Conservation (phyloP, 2,329 filamentous ascomycete species). For the Seiridium unicorne region DNA sequence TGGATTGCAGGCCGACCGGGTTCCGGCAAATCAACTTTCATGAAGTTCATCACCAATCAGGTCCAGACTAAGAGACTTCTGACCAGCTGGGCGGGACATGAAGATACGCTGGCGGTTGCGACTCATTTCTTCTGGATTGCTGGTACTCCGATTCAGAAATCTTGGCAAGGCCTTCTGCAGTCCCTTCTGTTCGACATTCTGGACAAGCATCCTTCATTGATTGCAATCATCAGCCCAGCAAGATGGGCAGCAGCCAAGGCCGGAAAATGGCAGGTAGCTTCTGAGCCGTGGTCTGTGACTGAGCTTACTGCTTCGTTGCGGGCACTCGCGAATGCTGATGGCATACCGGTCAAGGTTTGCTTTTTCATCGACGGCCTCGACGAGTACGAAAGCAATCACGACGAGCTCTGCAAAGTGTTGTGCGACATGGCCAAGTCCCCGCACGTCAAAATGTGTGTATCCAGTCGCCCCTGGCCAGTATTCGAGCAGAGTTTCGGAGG, state of each 20-base stretch:
- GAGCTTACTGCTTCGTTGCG: neutral
- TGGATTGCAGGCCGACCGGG: slow-evolving; percentile 20
- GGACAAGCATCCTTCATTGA: neutral
- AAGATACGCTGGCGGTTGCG: neutral
- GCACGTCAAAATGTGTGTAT: neutral
- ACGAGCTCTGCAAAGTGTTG: neutral
- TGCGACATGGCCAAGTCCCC: neutral
- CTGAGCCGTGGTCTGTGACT: neutral
- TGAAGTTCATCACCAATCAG: slow-evolving; percentile 17
- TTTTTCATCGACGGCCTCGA: slow-evolving; percentile 4
- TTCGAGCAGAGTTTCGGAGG: neutral
- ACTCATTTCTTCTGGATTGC: slow-evolving; percentile 4
- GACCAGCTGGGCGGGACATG: neutral
- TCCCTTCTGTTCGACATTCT: neutral
- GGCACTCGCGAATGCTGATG: neutral
- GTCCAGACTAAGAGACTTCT: neutral
- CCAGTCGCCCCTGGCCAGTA: neutral
- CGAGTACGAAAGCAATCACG: neutral
- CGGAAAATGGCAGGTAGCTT: neutral
- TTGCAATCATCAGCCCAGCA: neutral
- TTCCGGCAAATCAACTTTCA: slow-evolving; percentile 19
- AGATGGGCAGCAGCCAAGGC: neutral
- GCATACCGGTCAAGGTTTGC: neutral
- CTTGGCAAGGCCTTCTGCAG: neutral
- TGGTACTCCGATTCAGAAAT: neutral